A percentile compares a stretch with the other conserved stretches of the same genome.
Conservation (phyloP, 345 rosid species). For the Toxicodendron radicans region DNA sequence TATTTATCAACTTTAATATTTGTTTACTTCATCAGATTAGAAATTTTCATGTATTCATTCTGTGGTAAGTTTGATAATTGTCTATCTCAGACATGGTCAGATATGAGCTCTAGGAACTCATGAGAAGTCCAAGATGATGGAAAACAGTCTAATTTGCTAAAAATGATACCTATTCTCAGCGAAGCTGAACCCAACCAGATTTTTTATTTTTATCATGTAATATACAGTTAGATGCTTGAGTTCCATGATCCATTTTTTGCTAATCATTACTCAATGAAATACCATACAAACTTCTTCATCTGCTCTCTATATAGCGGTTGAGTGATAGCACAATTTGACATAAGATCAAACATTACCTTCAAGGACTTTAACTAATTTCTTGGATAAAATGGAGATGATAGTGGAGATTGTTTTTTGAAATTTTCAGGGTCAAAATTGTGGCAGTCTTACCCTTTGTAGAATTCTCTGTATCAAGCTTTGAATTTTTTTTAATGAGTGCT, state of each 20-base stretch:
- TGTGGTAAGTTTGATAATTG: background rate
- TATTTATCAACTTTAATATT: background rate
- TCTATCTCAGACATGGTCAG: background rate
- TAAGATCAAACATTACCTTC: background rate
- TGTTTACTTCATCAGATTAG: background rate
- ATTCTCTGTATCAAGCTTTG: conserved; percentile 1
- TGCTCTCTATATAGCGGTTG: background rate
- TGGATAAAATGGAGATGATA: background rate
- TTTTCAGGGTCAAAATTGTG: conserved; percentile 13
- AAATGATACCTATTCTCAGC: background rate
- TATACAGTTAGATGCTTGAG: background rate
- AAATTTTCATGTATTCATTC: background rate
- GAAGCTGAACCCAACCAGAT: conserved; percentile 4
- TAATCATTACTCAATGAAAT: background rate
- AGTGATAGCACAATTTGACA: background rate
- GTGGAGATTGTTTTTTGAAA: background rate
- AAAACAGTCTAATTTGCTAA: background rate
- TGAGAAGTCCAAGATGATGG: background rate
- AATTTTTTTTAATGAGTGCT: conserved; percentile 7
- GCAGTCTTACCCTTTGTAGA: background rate
- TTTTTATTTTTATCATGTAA: background rate
- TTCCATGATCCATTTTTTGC: background rate
- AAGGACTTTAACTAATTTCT: background rate
- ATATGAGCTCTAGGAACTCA: background rate
- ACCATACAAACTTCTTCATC: background rate